A percentile compares a stretch with the other conserved stretches of the same genome.
Conservation (phyloP, 495 filamentous ascomycete species). For the Penicillium desertorum region DNA sequence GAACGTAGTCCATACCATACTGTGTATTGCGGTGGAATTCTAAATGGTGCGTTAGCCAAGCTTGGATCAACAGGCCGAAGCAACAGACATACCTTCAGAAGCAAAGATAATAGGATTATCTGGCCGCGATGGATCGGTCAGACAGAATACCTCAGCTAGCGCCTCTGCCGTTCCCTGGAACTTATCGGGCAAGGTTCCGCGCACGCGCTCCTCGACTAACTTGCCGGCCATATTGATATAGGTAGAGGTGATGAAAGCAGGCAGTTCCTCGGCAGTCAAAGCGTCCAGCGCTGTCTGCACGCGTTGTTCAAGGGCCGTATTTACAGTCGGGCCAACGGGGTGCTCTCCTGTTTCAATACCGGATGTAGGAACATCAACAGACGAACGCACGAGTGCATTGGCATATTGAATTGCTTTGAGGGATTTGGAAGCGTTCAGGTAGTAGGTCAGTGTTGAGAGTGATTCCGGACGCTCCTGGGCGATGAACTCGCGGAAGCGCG, state of each 20-base stretch:
- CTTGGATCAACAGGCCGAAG: neutral
- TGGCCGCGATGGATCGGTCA: constrained; percentile 69
- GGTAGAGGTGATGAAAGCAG: constrained; percentile 61
- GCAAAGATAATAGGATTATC: constrained; percentile 79
- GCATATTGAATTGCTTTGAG: constrained; percentile 70
- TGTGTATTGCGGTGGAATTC: constrained; percentile 62
- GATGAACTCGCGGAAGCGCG: constrained; percentile 63
- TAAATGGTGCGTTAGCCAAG: constrained; percentile 7
- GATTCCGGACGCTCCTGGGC: constrained; percentile 71
- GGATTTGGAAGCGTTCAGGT: constrained; percentile 64
- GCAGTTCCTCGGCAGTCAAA: constrained; percentile 64
- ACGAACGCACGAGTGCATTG: constrained; percentile 57
- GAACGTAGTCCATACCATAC: constrained; percentile 57
- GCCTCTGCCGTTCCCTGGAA: constrained; percentile 63
- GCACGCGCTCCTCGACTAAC: constrained; percentile 37
- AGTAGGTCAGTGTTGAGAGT: constrained; percentile 62
- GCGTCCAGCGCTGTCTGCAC: constrained; percentile 56
- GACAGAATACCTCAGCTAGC: constrained; percentile 71
- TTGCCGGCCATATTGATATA: constrained; percentile 36
- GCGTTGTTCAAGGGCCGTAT: constrained; percentile 57
- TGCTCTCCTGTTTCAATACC: constrained; percentile 48
- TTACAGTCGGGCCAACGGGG: constrained; percentile 46
- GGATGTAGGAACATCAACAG: constrained; percentile 31
- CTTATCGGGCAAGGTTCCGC: constrained; percentile 34
- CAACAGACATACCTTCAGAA: constrained; percentile 58